Evolutionary conservation across 768 basidiomycete genomes (phyloP).

Genomic region (Pleurotus salmoneostramineus): DNA sequence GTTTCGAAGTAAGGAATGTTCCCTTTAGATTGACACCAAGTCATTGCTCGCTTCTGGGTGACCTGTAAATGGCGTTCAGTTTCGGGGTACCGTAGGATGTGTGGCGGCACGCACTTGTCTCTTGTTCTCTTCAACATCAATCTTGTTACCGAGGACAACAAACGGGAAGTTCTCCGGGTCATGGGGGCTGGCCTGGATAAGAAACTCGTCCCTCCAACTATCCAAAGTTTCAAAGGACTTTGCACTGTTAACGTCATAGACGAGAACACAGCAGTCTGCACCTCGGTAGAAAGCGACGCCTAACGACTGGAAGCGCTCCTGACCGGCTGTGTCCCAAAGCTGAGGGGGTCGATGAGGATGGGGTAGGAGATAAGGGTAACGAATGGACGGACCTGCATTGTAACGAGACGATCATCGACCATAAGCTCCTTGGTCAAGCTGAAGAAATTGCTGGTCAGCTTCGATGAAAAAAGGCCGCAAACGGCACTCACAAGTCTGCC

Average conservation of each 20-base stretch:
- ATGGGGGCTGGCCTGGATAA: conserved; percentile 97
- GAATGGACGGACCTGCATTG: conserved; percentile 78
- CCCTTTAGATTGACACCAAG: conserved; percentile 99
- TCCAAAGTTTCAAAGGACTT: conserved; percentile 99
- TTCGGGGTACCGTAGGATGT: neutral
- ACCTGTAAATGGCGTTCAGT: conserved; percentile 49
- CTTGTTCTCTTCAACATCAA: conserved; percentile 98
- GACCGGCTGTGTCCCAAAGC: conserved; percentile 99
- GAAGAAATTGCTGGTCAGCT: conserved; percentile 11
- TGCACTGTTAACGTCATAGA: conserved; percentile 97
- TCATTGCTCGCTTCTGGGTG: conserved; percentile 99
- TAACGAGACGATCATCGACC: conserved; percentile 96
- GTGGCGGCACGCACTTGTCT: conserved; percentile 64
- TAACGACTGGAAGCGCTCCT: conserved; percentile 98
- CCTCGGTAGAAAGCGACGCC: conserved; percentile 99
- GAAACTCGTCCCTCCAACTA: conserved; percentile 99
- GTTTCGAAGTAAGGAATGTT: conserved; percentile 99
- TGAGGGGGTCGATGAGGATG: conserved; percentile 24
- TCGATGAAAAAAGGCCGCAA: conserved; percentile 10
- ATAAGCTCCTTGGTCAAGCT: conserved; percentile 98
- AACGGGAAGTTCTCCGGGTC: conserved; percentile 99
- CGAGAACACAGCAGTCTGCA: conserved; percentile 97
- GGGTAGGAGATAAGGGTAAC: neutral
- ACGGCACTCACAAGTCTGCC: conserved; percentile 73
- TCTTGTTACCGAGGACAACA: conserved; percentile 99